Base-by-base conservation (phyloP, 805 yeast genomes). In the Saccharomyces paradoxus region DNA sequence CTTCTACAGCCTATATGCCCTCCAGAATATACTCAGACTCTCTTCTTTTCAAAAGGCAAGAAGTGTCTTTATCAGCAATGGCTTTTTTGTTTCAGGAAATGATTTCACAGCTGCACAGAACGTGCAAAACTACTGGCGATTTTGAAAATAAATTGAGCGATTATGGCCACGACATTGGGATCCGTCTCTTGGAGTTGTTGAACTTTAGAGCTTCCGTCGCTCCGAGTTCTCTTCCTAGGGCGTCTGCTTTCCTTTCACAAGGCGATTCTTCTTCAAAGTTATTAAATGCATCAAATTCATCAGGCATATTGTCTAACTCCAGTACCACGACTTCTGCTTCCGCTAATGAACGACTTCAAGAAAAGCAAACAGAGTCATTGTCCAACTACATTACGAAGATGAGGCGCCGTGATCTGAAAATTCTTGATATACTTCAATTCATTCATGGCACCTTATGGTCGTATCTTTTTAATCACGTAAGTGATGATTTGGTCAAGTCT, bases 161-260 rank as follows among this genome's bases (percentile, higher is more conserved):
- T n/a, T 70, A 86, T 49, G 97, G 97, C 1, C 84, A 84, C 63
- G 81, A 80, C 52, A 79, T 90, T 48, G 97, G 97, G 4, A 77
- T 79, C 54, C 79, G 86, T 54, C 76, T 81, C 58, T 69, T 87
- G 37, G 96, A 90, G 67, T 73, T 89, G 55, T 58, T 70, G 30
- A 69, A 68, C 41, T 63, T 67, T 21, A 62, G 72, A 48, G 64
- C 66, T 10, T 65, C 71, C 1, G 55, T 67, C 7, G 61, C 67
- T 1, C 56, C 67, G 21, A 53, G 57, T 24, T 50, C 50, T 26
- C 54, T 57, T 24, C 54, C 62, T 9, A 62, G 60, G 50, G 52
- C 60, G 14, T 58, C 68, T 0, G 55, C 58, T 2, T 58, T 59
- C 22, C 46, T 61, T 28, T 53, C 62, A 6, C 44, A 37, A 37